Conservation (phyloP, 164 flowering plant genomes). For the Aristolochia contorta region DNA sequence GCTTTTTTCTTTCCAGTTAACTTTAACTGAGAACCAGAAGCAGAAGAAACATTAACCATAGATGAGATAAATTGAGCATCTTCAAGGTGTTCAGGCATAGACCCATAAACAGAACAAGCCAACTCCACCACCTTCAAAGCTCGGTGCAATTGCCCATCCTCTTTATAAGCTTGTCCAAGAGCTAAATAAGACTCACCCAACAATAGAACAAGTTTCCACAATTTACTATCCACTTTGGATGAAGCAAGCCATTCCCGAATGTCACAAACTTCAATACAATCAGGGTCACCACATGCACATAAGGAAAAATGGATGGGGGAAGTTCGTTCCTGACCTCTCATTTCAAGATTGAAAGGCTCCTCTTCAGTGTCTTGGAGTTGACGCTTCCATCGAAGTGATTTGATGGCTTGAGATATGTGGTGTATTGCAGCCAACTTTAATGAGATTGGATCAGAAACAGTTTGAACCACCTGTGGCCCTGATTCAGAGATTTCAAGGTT, state of each 20-base stretch:
- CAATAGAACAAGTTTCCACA: slow-evolving; percentile 92
- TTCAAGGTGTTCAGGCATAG: slow-evolving; percentile 80
- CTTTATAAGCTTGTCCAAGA: slow-evolving; percentile 85
- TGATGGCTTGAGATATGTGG: slow-evolving; percentile 95
- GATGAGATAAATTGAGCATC: slow-evolving; percentile 71
- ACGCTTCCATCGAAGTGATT: slow-evolving; percentile 85
- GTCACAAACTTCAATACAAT: slow-evolving; percentile 97
- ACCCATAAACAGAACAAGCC: slow-evolving; percentile 91
- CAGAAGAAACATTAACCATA: slow-evolving; percentile 21
- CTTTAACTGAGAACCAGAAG: slow-evolving; percentile 13
- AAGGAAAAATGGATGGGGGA: slow-evolving; percentile 33
- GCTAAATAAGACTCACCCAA: slow-evolving; percentile 98
- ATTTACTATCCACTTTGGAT: slow-evolving; percentile 72
- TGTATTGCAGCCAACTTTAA: slow-evolving; percentile 91
- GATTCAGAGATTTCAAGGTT: slow-evolving; percentile 21
- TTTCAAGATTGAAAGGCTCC: slow-evolving; percentile 26
- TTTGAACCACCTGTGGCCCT: slow-evolving; percentile 29
- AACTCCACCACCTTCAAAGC: slow-evolving; percentile 73
- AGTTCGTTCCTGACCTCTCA: slow-evolving; percentile 23
- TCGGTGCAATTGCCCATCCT: slow-evolving; percentile 64
- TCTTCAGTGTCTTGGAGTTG: slow-evolving; percentile 50
- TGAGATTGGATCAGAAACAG: slow-evolving; percentile 67
- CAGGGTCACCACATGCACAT: slow-evolving; percentile 91
- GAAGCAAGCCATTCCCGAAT: slow-evolving; percentile 87
- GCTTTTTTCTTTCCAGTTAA: slow-evolving; percentile 17